Conservation (phyloP, 1,284 basidiomycete genomes). For the Schizophyllum commune region DNA sequence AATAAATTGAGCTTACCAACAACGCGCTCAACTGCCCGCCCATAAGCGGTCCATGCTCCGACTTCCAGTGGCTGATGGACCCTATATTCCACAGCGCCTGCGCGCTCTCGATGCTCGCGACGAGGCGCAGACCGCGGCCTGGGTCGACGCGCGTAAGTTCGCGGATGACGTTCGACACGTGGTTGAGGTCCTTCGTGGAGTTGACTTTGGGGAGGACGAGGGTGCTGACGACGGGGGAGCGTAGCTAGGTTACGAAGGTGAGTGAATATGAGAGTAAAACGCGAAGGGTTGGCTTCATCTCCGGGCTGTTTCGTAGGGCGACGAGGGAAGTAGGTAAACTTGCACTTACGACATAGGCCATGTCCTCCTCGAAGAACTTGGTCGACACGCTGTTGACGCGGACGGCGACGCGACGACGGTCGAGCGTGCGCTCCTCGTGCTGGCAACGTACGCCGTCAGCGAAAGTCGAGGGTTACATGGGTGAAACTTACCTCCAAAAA, state of each 20-base stretch:
- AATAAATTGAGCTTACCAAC: slow-evolving; percentile 32
- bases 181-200: slow-evolving; percentile 54
- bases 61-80: slow-evolving; percentile 58
- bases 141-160: slow-evolving; percentile 20
- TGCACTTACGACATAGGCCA: slow-evolving; percentile 52
- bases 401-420: slow-evolving; percentile 49
- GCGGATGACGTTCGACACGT: slow-evolving; percentile 45
- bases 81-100: slow-evolving; percentile 52
- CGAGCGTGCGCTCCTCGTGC: slow-evolving; percentile 20
- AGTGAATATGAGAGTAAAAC: slow-evolving; percentile 14
- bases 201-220: slow-evolving; percentile 79
- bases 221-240: slow-evolving; percentile 41
- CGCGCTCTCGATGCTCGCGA: slow-evolving; percentile 80
- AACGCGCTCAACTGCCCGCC: slow-evolving; percentile 50
- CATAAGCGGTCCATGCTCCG: slow-evolving; percentile 30
- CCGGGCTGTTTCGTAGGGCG: not conserved
- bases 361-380: slow-evolving; percentile 64
- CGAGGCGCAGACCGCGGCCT: slow-evolving; percentile 38
- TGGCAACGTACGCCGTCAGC: slow-evolving; percentile 19
- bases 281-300: not conserved
- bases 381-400: slow-evolving; percentile 74
- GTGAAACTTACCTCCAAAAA: slow-evolving; percentile 34
- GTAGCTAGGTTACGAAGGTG: slow-evolving; percentile 28
- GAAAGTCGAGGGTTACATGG: slow-evolving; percentile 8
- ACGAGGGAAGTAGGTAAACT: not conserved